Base-by-base conservation (phyloP, 2,329 filamentous ascomycete genomes). In the Paecilomyces fulvus region DNA sequence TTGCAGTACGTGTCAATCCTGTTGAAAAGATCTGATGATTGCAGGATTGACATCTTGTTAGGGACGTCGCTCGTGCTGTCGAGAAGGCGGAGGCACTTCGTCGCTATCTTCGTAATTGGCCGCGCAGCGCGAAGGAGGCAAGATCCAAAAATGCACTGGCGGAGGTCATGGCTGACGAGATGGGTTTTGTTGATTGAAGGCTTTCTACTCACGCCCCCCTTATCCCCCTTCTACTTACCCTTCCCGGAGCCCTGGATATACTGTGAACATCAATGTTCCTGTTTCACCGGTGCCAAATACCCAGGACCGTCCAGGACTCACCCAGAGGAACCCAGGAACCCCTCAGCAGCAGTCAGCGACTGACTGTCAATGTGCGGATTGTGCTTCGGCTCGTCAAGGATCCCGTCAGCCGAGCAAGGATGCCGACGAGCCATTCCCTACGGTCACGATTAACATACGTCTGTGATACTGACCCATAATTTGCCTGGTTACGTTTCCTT, bases 1-100 rank as follows among this genome's bases (percentile, higher is more conserved):
- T 74, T 90, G 48, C 78, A 81, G 87, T 90, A 79, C 55, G 80
- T 68, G 14, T 8, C 37, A n/a, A 17, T 43, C n/a, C n/a, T 8
- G 8, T 20, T 17, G 6, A 7, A 10, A 43, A 43, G 17, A 20
- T 50, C 10, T 56, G 7, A 6, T 43, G 14, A 30, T 31, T 46
- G 31, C 33, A 51, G 33, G 12, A 50, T 25, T 66, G 49, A 63
- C 51, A 20, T n/a, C n/a, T 28, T 51, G 49, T 25, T 55, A 83
- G 80, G 43, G 67, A 79, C 51, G 69, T 86, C 14, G 59, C 70
- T 4, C 61, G 69, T 30, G 78, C 79, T 2, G 71, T 86, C 6
- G 59, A 63, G 14, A 73, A 77, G 55, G 77, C 78, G 3, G 81
- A 84, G 63, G 64, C 64, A 20, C 67, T 81, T 50, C 70, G 79